Percentiles rank a stretch among this genome's conserved stretches.
Evolutionary conservation across 306 rosid genomes (phyloP).

Genomic region (Pterocarpus santalinus): DNA sequence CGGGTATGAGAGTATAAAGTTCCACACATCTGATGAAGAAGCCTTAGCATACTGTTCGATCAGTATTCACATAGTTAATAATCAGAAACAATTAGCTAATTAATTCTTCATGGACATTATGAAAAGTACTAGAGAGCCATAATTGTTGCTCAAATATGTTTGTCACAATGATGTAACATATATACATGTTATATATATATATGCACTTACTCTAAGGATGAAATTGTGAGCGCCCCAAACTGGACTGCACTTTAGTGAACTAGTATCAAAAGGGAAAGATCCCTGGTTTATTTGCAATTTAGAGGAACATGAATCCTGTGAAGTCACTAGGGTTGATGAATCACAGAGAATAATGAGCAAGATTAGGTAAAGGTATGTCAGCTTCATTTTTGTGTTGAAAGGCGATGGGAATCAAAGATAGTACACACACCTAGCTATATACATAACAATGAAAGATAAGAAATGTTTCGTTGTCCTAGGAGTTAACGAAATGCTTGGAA

Average conservation of each 20-base stretch:
- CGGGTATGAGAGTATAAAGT: constrained; percentile 45
- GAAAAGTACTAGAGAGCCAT: too few species aligned
- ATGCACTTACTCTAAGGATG: constrained; percentile 42
- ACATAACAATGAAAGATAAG: neutral
- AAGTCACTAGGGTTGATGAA: constrained; percentile 31
- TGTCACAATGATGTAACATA: too few species aligned
- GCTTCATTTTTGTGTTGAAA: constrained; percentile 38
- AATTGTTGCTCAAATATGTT: too few species aligned
- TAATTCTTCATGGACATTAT: too few species aligned
- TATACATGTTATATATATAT: too few species aligned
- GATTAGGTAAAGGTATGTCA: constrained; percentile 11
- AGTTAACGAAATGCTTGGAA: neutral
- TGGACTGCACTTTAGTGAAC: constrained; percentile 24
- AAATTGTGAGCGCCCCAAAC: constrained; percentile 37
- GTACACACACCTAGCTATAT: neutral
- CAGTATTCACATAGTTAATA: neutral
- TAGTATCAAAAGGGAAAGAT: constrained; percentile 26
- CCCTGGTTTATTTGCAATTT: neutral
- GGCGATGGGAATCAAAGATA: neutral
- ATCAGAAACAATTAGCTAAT: too few species aligned
- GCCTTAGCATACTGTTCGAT: constrained; percentile 33
- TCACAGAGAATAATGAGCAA: constrained; percentile 9
- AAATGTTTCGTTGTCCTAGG: neutral
- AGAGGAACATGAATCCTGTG: constrained; percentile 42
- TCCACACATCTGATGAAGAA: constrained; percentile 45